Evolutionary conservation across 192 early-diverging fungal species (phyloP), one percentile per base, ranked within the genome.

Genomic region (Globomyces pollinis-pini): DNA sequence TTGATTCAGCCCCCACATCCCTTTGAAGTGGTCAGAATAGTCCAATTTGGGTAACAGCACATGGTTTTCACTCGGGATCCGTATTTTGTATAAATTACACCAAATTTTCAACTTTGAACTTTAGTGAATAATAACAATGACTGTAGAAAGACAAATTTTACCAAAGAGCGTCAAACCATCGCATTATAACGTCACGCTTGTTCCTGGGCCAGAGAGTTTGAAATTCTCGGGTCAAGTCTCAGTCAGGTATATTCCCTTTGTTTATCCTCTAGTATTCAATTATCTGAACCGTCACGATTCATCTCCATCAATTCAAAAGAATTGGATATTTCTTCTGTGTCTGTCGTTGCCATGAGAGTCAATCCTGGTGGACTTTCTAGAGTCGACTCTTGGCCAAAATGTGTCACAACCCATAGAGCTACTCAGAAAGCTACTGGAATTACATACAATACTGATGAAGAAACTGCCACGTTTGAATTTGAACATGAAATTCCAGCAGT

Each of bases 81-180:
- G n/a, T n/a, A n/a, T n/a, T n/a, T n/a, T n/a, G n/a, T n/a, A n/a
- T n/a, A n/a, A n/a, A n/a, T n/a, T n/a, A n/a, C n/a, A n/a, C n/a
- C n/a, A n/a, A n/a, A n/a, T n/a, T n/a, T n/a, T n/a, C n/a, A n/a
- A n/a, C n/a, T n/a, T n/a, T n/a, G n/a, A n/a, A n/a, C n/a, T n/a
- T n/a, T n/a, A n/a, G n/a, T n/a, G n/a, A n/a, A n/a, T n/a, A n/a
- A n/a, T n/a, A n/a, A n/a, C n/a, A n/a, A n/a, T n/a, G n/a, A n/a
- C n/a, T n/a, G n/a, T n/a, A 26, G 44, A 47, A 3, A 47, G 73
- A 50, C 85, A 93, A 66, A 82, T 94, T 42, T 80, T 96, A 33
- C 93, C 93, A 36, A 86, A 81, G 49, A 89, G 81, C 60, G 88
- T 94, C 43, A 83, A 76, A 38, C 93, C 93, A 8, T 61, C 75